A percentile compares a stretch with the other conserved stretches of the same genome.
Conservation (phyloP, 768 basidiomycete species). For the Candolleomyces eurysporus region DNA sequence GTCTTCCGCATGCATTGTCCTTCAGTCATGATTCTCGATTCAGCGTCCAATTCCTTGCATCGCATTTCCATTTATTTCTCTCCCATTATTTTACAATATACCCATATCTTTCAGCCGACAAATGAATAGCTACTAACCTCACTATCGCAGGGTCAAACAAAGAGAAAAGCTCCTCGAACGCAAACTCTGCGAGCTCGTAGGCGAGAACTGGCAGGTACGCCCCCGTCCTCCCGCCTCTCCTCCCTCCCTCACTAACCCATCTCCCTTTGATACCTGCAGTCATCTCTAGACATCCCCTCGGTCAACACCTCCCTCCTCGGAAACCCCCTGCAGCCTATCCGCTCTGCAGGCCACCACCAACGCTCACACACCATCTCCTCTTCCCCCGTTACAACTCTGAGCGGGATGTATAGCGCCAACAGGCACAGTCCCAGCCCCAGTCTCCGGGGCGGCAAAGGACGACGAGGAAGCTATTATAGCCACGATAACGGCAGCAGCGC, state of each 20-base stretch:
- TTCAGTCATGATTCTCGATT: no score
- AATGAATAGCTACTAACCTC: neutral
- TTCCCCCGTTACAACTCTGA: conserved; percentile 16
- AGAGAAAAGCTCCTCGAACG: conserved; percentile 77
- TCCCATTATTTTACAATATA: no score
- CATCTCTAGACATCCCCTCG: conserved; percentile 32
- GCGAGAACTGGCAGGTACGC: conserved; percentile 81
- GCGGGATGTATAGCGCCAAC: conserved; percentile 10
- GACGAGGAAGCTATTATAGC: no score
- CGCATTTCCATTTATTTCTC: no score
- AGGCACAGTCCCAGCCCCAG: no score
- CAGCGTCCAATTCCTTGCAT: no score
- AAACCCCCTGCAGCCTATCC: conserved; percentile 10
- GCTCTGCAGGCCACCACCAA: conserved; percentile 21
- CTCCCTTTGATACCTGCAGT: conserved; percentile 14
- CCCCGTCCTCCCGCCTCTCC: conserved; percentile 14
- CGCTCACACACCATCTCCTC: conserved; percentile 32
- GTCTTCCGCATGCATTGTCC: neutral
- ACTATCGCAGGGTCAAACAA: conserved; percentile 46
- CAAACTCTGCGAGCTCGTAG: conserved; percentile 66
- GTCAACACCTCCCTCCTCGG: conserved; percentile 19
- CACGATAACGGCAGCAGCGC: no score
- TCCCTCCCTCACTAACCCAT: neutral
- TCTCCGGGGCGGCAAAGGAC: no score
- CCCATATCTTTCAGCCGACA: no score